Conservation (phyloP, 768 basidiomycete genomes). For the Boletus subparvulus region DNA sequence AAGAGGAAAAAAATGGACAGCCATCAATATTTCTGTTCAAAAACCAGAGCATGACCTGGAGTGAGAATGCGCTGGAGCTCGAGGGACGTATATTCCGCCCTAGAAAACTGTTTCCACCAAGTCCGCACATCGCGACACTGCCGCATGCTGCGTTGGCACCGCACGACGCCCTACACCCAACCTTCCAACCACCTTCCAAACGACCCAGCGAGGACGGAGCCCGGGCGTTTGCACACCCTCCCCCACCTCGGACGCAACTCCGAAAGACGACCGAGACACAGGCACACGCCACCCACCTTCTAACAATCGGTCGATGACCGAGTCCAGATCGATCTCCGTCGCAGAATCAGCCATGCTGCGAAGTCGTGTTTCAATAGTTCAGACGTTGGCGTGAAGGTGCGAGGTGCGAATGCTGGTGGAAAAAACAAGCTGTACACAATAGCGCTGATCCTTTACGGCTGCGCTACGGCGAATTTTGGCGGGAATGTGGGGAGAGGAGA, state of each 20-base stretch:
- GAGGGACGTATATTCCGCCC: background rate
- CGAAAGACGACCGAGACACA: conserved; percentile 24
- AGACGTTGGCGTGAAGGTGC: conserved; percentile 18
- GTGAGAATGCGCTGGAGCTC: background rate
- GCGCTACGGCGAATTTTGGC: conserved; percentile 22
- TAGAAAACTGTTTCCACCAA: conserved; percentile 8
- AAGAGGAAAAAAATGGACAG: conserved; percentile 14
- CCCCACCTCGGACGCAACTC: conserved; percentile 1
- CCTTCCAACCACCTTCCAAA: background rate
- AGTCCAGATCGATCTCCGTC: conserved; percentile 98
- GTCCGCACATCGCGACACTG: conserved; percentile 11
- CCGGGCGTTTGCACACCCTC: background rate
- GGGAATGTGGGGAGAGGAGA: conserved; percentile 4
- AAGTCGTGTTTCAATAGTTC: conserved; percentile 13
- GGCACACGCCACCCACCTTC: conserved; percentile 73
- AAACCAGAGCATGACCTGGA: background rate
- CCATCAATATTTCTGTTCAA: conserved; percentile 18
- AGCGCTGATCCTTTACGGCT: conserved; percentile 21
- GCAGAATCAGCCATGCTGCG: conserved; percentile 69
- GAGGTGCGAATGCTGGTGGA: conserved; percentile 20
- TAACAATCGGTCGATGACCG: conserved; percentile 95
- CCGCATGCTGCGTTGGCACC: conserved; percentile 13
- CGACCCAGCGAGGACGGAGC: conserved; percentile 1
- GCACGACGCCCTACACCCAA: conserved; percentile 12
- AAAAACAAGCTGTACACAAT: conserved; percentile 26